Evolutionary conservation across 148 eudicot genomes (phyloP).

Genomic region (Tetragonia tetragonoides): DNA sequence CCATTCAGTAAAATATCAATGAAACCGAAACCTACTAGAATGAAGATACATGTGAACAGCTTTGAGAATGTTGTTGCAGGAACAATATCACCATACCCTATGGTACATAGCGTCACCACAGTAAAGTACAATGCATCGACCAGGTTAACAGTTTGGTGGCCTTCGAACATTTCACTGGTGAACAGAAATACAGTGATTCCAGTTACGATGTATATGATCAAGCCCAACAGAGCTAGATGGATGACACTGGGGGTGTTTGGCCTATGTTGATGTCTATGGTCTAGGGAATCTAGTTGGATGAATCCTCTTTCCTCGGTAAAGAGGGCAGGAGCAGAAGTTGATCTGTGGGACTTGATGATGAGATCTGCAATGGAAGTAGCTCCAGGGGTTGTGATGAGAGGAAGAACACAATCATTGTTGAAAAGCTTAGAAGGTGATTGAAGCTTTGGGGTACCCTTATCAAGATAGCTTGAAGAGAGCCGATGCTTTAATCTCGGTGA

Average conservation of each 20-base stretch:
- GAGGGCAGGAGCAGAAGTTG: slow-evolving; percentile 44
- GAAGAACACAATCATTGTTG: slow-evolving; percentile 16
- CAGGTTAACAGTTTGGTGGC: slow-evolving; percentile 27
- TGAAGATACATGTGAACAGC: slow-evolving; percentile 51
- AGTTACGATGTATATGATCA: slow-evolving; percentile 30
- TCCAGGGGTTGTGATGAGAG: slow-evolving; percentile 18
- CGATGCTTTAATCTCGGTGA: neutral
- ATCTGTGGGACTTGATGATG: slow-evolving; percentile 29
- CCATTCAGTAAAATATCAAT: slow-evolving; percentile 46
- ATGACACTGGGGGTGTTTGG: slow-evolving; percentile 29
- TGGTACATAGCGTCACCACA: slow-evolving; percentile 56
- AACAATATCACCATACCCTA: slow-evolving; percentile 61
- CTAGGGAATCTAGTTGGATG: slow-evolving; percentile 1
- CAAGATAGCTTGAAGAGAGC: slow-evolving; percentile 5
- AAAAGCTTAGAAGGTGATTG: slow-evolving; percentile 4
- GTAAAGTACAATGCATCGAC: slow-evolving; percentile 58
- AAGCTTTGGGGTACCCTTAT: neutral
- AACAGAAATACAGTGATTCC: slow-evolving; percentile 32
- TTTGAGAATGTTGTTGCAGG: slow-evolving; percentile 49
- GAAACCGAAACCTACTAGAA: slow-evolving; percentile 58
- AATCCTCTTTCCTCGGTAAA: slow-evolving; percentile 23
- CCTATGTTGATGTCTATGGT: slow-evolving; percentile 9
- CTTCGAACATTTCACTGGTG: slow-evolving; percentile 29
- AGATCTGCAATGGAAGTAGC: slow-evolving; percentile 18
- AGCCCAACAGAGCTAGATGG: slow-evolving; percentile 38